Evolutionary conservation across 495 filamentous ascomycete species (phyloP).

Genomic region (Podospora bellae-mahoneyi): DNA sequence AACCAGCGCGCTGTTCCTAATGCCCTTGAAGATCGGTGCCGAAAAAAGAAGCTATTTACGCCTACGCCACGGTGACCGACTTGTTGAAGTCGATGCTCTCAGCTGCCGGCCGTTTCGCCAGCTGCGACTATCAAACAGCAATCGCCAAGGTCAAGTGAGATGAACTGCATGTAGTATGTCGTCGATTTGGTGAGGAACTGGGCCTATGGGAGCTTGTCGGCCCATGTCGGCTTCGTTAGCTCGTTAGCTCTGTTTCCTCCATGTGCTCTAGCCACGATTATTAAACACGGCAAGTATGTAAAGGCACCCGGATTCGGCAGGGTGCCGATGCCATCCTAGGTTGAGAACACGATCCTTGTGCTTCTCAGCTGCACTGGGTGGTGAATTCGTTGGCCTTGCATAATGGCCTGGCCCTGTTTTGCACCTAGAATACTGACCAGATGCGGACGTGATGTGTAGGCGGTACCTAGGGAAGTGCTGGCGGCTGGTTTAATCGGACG

Average conservation of each 20-base stretch:
- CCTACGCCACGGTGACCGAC: slow-evolving; percentile 16
- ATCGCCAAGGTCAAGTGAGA: slow-evolving; percentile 41
- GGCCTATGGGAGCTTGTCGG: not conserved
- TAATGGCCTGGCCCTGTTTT: slow-evolving; percentile 32
- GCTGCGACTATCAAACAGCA: slow-evolving; percentile 24
- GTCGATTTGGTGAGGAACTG: slow-evolving; percentile 21
- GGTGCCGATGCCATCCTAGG: slow-evolving; percentile 7
- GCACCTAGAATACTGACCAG: slow-evolving; percentile 1
- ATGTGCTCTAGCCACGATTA: not conserved
- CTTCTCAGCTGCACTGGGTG: slow-evolving; percentile 21
- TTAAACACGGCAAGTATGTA: not conserved
- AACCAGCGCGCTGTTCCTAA: slow-evolving; percentile 22
- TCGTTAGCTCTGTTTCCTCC: not conserved
- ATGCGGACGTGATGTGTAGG: not conserved
- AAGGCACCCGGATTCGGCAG: slow-evolving; percentile 9
- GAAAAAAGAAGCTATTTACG: slow-evolving; percentile 6
- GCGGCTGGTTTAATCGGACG: not conserved
- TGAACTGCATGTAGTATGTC: slow-evolving; percentile 36
- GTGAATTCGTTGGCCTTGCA: slow-evolving; percentile 42
- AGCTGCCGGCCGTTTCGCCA: slow-evolving; percentile 16
- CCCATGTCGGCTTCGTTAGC: not conserved
- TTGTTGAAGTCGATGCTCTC: slow-evolving; percentile 8
- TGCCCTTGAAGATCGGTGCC: slow-evolving; percentile 9
- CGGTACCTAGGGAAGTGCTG: not conserved
- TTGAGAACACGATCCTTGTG: slow-evolving; percentile 2